Evolutionary conservation across 768 basidiomycete genomes (phyloP).

Genomic region (Boletus barrowsii): DNA sequence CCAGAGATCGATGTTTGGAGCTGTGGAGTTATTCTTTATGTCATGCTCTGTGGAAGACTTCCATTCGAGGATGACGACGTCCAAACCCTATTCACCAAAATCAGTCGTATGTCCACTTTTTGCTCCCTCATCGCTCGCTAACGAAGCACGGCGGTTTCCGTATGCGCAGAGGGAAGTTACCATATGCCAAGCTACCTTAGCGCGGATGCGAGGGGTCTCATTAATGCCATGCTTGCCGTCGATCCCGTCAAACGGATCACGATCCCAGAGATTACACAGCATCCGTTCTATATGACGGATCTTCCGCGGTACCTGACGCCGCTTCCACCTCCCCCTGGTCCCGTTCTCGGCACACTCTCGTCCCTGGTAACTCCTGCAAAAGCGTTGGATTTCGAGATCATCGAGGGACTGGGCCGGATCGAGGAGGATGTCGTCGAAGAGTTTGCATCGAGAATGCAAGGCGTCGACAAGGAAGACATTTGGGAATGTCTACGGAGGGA

Average conservation of each 20-base stretch:
- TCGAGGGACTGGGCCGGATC: conserved; percentile 89
- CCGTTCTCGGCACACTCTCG: conserved; percentile 70
- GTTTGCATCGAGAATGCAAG: conserved; percentile 65
- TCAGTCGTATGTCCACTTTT: conserved; percentile 60
- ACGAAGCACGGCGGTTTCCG: neutral
- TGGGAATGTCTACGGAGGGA: conserved; percentile 82
- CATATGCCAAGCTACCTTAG: conserved; percentile 82
- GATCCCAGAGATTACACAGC: conserved; percentile 83
- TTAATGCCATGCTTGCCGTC: conserved; percentile 86
- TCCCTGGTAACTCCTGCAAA: conserved; percentile 69
- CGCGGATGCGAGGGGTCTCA: conserved; percentile 71
- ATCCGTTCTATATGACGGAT: conserved; percentile 87
- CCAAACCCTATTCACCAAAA: conserved; percentile 88
- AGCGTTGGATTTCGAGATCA: conserved; percentile 73
- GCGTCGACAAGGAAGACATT: conserved; percentile 78
- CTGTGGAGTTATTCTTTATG: conserved; percentile 97
- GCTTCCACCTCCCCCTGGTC: conserved; percentile 73
- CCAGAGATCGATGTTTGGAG: conserved; percentile 99
- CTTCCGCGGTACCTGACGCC: conserved; percentile 85
- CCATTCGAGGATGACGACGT: conserved; percentile 99
- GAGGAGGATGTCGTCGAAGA: conserved; percentile 85
- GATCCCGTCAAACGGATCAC: conserved; percentile 96
- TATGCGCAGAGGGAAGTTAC: conserved; percentile 74
- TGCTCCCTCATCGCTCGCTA: neutral
- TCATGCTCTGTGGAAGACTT: conserved; percentile 92